These are phyloP conservation scores for Rhytidiadelphus loreus DNA, from an alignment of 225 moss, liverwort and hornwort species.

Conservation along the genomic window DNA sequence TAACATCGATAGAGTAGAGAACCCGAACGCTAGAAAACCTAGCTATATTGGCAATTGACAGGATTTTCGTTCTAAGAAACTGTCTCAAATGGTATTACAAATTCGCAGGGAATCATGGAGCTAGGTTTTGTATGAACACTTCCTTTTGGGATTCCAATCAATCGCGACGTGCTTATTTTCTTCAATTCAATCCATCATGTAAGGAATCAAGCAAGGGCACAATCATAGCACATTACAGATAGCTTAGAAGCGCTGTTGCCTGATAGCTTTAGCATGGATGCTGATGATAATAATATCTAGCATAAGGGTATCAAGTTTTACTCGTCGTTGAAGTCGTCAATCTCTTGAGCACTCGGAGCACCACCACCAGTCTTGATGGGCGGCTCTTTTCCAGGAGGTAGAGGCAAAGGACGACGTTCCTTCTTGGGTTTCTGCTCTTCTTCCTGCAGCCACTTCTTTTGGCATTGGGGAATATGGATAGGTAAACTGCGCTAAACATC, in stretches of 20 bases:
- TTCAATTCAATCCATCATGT: background rate
- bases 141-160: background rate
- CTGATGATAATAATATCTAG: background rate
- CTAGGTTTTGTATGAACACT: background rate
- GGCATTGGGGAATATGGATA: constrained; percentile 62
- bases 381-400: constrained; percentile 20
- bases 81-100: too few relatives aligned
- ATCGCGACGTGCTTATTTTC: background rate
- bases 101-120: background rate
- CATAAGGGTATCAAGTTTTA: background rate
- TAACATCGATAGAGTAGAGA: background rate
- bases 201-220: background rate
- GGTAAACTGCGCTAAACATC: constrained; percentile 36
- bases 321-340: constrained; percentile 60
- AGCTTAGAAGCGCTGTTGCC: background rate
- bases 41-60: too few relatives aligned
- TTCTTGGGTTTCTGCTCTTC: constrained; percentile 49
- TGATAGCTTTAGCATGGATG: background rate
- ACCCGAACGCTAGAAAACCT: fast-evolving
- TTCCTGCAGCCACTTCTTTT: constrained; percentile 61
- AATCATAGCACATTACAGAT: background rate
- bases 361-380: constrained; percentile 11
- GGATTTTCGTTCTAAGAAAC: background rate
- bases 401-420: constrained; percentile 48
- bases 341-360: constrained; percentile 5